Base-by-base conservation (phyloP, 257 asterid genomes). In the Rubia yunnanensis region DNA sequence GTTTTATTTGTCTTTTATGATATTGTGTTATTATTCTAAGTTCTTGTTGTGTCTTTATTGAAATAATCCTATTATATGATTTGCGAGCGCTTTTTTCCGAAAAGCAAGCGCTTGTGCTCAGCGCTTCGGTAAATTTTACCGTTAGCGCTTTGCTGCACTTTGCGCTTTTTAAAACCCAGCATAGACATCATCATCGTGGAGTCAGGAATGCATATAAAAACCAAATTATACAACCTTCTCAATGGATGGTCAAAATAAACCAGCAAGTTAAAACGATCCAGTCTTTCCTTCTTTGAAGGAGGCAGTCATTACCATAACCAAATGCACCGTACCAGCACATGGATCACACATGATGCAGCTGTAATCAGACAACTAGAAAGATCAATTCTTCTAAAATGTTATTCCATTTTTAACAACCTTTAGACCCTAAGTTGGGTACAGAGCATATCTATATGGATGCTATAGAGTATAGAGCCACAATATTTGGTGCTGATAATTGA, bases 401-500 rank as follows among this genome's bases (percentile, higher is more conserved):
- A 10, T 7, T 39, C 23, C 48, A n/a, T 8, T n/a, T n/a, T 32
- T 20, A 7, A 60, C 48, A 34, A n/a, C 48, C 64, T 32, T 36
- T 28, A 22, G 38, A 60, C 20, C 64, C 57, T 4, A 50, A 7
- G 57, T 50, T 50, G 14, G 27, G 27, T n/a, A 48, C 54, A 48
- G 23, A 44, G 54, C n/a, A n/a, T n/a, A n/a, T n/a, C n/a, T n/a
- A n/a, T n/a, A n/a, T n/a, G n/a, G n/a, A n/a, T n/a, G n/a, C n/a
- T n/a, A n/a, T n/a, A n/a, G n/a, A n/a, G n/a, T 31, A 30, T 60
- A 32, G 48, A 60, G 38, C 64, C 63, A 53, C 48, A 18, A 60
- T n/a, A n/a, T n/a, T 58, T 20, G 11, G 27, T 50, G 13, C 4
- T 50, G 57, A 27, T 20, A 10, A 49, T 50, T 50, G 11, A 50